Evolutionary conservation across 306 rosid genomes (phyloP).

Genomic region (Datisca glomerata): DNA sequence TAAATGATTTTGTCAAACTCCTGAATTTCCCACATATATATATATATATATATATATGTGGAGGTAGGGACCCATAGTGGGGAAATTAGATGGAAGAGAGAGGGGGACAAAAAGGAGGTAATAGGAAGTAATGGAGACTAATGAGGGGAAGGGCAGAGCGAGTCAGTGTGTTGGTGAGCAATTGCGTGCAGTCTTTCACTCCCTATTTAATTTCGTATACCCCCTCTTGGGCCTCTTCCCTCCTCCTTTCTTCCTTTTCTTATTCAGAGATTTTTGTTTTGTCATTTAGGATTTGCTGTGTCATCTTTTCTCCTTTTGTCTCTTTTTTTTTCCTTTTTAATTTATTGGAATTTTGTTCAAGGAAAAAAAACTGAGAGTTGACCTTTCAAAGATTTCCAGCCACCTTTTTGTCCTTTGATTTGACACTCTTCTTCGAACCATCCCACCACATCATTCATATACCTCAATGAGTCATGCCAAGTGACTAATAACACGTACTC

Average conservation of each 20-base stretch:
- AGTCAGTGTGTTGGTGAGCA: constrained; percentile 48
- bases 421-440: too few species aligned
- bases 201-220: constrained; percentile 31
- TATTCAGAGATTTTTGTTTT: neutral
- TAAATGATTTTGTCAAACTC: neutral
- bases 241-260: constrained; percentile 3
- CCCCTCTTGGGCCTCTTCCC: neutral
- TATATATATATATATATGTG: neutral
- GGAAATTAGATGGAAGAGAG: neutral
- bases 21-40: neutral
- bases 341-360: too few species aligned
- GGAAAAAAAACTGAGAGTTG: too few species aligned
- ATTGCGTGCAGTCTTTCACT: constrained; percentile 41
- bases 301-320: neutral
- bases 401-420: too few species aligned
- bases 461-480: too few species aligned
- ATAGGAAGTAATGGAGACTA: constrained; percentile 9
- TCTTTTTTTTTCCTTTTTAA: neutral
- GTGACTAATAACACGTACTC: too few species aligned
- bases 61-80: neutral
- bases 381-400: too few species aligned
- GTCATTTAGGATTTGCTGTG: neutral
- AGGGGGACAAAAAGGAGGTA: constrained; percentile 28
- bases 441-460: too few species aligned
- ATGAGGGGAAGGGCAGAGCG: constrained; percentile 8